These are phyloP conservation scores for Phylloporus sp. DNA, from an alignment of 768 basidiomycete genomes.

Conservation along the genomic window DNA sequence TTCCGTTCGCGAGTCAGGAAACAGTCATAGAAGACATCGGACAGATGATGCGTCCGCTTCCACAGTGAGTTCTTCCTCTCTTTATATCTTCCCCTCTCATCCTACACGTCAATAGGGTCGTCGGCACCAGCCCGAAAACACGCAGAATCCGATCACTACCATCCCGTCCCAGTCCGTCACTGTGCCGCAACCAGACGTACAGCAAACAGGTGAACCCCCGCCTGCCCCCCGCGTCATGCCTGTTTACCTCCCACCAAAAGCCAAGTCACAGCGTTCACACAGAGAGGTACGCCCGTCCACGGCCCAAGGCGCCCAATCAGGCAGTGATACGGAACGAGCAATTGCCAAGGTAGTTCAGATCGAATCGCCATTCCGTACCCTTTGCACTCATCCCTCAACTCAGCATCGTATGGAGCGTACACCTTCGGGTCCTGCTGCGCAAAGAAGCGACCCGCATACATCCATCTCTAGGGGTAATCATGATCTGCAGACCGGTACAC, in stretches of 20 bases:
- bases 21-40: slow-evolving; percentile 32
- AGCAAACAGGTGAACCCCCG: slow-evolving; percentile 31
- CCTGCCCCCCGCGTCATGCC: slow-evolving; percentile 35
- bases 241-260: slow-evolving; percentile 33
- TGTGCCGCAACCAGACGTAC: slow-evolving; percentile 18
- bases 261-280: slow-evolving; percentile 28
- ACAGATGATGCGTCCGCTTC: slow-evolving; percentile 33
- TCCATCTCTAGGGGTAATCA: slow-evolving; percentile 24
- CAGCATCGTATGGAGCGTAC: slow-evolving; percentile 33
- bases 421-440: slow-evolving; percentile 27
- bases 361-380: slow-evolving; percentile 7
- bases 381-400: slow-evolving; percentile 16
- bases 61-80: slow-evolving; percentile 16
- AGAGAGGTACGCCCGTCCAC: slow-evolving; percentile 26
- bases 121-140: slow-evolving; percentile 27
- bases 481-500: slow-evolving; percentile 14
- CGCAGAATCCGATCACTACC: slow-evolving; percentile 27
- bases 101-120: slow-evolving; percentile 22
- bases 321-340: slow-evolving; percentile 29
- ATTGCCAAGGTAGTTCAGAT: slow-evolving; percentile 24
- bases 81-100: slow-evolving; percentile 18
- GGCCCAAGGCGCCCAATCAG: slow-evolving; percentile 30
- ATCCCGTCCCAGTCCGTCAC: slow-evolving; percentile 13
- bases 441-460: slow-evolving; percentile 26
- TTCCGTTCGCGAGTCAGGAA: slow-evolving; percentile 21